A percentile compares a stretch with the other conserved stretches of the same genome.
phyloP scores from a whole-genome alignment of 805 yeast species.

The Tanozyma kutaoensis region DNA sequence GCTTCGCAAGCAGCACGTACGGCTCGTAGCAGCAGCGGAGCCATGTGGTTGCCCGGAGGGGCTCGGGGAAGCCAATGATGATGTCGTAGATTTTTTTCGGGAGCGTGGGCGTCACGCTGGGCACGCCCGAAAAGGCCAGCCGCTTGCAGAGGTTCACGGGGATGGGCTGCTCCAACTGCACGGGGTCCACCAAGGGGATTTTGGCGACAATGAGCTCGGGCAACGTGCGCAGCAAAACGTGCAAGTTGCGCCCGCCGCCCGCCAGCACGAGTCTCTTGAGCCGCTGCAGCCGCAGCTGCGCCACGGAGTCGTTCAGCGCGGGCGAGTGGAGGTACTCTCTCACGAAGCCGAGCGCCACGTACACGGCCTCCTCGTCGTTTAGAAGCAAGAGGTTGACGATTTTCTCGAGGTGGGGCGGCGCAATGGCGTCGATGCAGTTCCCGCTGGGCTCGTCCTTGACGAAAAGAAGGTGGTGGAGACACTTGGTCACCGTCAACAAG shows the following conservation, averaged over 20 bases:
- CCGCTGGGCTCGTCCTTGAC: slow-evolving; percentile 15
- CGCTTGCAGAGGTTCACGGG: slow-evolving; percentile 33
- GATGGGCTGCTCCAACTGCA: slow-evolving; percentile 9
- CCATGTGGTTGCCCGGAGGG: slow-evolving; percentile 88
- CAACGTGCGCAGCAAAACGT: slow-evolving; percentile 42
- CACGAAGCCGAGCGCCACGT: slow-evolving; percentile 68
- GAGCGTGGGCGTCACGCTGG: slow-evolving; percentile 51
- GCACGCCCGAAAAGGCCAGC: slow-evolving; percentile 34
- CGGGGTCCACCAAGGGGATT: slow-evolving; percentile 21
- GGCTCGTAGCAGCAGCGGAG: slow-evolving; percentile 85
- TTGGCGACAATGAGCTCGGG: slow-evolving; percentile 39
- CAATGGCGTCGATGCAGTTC: slow-evolving; percentile 28
- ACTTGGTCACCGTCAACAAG: slow-evolving; percentile 56
- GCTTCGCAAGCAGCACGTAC: slow-evolving; percentile 10
- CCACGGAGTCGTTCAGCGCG: slow-evolving; percentile 18
- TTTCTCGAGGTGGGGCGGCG: slow-evolving; percentile 30
- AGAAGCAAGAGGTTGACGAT: slow-evolving; percentile 48
- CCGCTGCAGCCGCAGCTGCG: slow-evolving; percentile 19
- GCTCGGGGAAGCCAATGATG: slow-evolving; percentile 61
- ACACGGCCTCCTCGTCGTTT: slow-evolving; percentile 57
- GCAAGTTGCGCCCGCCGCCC: slow-evolving; percentile 33
- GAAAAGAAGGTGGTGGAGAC: slow-evolving; percentile 65
- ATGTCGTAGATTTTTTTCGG: slow-evolving; percentile 42
- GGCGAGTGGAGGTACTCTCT: slow-evolving; percentile 69
- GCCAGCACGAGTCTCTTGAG: slow-evolving; percentile 40